phyloP scores from a whole-genome alignment of 768 basidiomycete species.

The Termitomyces titanicus region DNA sequence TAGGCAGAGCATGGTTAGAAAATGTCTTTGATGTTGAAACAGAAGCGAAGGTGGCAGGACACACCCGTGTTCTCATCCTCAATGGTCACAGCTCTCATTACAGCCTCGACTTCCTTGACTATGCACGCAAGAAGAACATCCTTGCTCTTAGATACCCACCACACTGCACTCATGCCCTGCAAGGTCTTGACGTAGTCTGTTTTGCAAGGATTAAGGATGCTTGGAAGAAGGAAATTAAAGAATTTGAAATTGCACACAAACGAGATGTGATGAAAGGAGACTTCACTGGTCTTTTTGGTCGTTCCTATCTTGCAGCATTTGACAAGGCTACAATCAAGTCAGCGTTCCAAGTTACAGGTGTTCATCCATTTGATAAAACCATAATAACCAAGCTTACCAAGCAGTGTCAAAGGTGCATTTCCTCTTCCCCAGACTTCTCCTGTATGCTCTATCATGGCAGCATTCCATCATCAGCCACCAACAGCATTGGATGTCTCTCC shows the following conservation, averaged over 20 bases:
- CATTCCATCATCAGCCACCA: not conserved
- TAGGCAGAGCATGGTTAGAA: conserved; percentile 22
- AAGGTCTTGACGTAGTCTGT: conserved; percentile 42
- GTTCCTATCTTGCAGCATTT: not conserved
- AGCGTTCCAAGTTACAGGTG: not conserved
- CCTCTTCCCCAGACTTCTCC: not conserved
- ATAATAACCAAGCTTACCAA: not conserved
- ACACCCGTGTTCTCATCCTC: conserved; percentile 27
- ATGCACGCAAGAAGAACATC: conserved; percentile 31
- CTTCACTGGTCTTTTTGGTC: not conserved
- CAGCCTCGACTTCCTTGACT: conserved; percentile 29
- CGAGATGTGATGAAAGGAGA: conserved; percentile 20
- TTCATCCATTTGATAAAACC: not conserved
- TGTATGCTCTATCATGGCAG: not conserved
- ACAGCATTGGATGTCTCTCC: no score
- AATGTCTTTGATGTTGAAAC: conserved; percentile 31
- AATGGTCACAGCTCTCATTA: conserved; percentile 43
- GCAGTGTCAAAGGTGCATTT: not conserved
- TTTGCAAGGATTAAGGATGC: conserved; percentile 35
- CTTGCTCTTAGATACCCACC: conserved; percentile 33
- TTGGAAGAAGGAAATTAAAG: conserved; percentile 14
- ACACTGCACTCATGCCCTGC: conserved; percentile 37
- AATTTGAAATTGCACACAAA: conserved; percentile 19
- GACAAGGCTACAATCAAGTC: not conserved
- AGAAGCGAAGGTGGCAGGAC: conserved; percentile 29